phyloP scores from a whole-genome alignment of 306 rosid genomes.

The Crotalaria pallida region DNA sequence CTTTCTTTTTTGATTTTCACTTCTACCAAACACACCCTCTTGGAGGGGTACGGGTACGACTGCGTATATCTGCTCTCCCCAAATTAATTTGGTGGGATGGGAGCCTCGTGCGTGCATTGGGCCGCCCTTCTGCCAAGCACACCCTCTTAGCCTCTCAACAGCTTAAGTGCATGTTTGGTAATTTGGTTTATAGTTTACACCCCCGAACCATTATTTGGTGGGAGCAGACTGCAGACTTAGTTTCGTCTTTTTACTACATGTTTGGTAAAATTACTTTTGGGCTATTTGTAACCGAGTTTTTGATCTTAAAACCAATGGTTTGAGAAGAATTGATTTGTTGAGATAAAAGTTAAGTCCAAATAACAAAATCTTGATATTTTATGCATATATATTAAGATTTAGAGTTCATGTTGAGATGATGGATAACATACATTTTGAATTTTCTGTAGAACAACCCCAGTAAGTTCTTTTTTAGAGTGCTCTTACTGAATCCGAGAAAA shows the following conservation, averaged over 20 bases:
- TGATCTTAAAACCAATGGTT: no score
- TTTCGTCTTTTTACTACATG: not conserved
- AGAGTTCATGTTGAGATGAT: not conserved
- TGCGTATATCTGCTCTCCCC: no score
- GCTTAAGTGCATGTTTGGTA: not conserved
- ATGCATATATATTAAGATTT: not conserved
- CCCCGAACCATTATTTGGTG: not conserved
- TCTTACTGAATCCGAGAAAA: not conserved
- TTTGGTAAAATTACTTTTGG: not conserved
- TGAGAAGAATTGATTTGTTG: no score
- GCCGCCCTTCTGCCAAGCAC: not conserved
- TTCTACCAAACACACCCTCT: not conserved
- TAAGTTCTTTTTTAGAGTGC: not conserved
- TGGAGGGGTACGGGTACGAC: no score
- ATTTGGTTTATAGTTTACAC: not conserved
- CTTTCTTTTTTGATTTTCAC: not conserved
- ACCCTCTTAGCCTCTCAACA: not conserved
- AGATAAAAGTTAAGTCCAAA: not conserved
- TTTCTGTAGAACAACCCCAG: not conserved
- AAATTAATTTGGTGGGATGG: no score
- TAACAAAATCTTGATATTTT: not conserved
- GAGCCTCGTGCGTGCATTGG: no score
- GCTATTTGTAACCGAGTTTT: not conserved
- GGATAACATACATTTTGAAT: not conserved
- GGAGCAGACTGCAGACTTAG: not conserved